Evolutionary conservation across 129 eudicot genomes (phyloP), one percentile per base, ranked within the genome.

Genomic region (Apium graveolens): DNA sequence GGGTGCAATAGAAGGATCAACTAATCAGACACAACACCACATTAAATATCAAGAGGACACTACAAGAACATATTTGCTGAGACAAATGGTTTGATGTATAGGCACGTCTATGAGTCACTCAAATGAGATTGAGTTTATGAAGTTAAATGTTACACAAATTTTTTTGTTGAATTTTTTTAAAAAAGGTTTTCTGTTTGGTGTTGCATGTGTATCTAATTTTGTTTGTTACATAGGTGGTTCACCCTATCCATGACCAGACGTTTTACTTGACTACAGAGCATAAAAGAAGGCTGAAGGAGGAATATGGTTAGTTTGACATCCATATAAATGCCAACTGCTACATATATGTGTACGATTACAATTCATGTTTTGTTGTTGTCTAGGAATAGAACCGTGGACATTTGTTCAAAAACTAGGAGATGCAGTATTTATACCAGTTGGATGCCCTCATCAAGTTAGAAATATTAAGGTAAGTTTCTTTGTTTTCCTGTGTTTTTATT

Each of bases 321-420:
- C n/a, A 9, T 60, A 60, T n/a, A 57, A 8, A 14, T 60, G 68
- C n/a, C 1, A 60, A 60, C 32, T 60, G 5, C 68, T 29, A 17
- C 17, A 14, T 29, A 0, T 73, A 35, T 27, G 14, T 3, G 32
- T 4, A 5, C 18, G 18, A 1, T 60, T 49, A 34, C 37, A 26
- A 37, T 71, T 13, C 6, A 34, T 34, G 43, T 68, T 68, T 16
- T 68, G 11, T 31, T 35, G 21, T 16, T 43, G 11, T 78, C 37
- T 38, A 87, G 88, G 91, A 46, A 78, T 87, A 60, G 88, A 87
- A 78, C 88, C 91, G 27, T 87, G 91, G 91, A 85, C 91, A 24
- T 82, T 85, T 74, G 78, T 87, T 11, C 91, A 87, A 66, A 87
- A 85, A 65, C 75, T 80, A 60, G 91, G 91, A 62, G 86, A 87